Conservation (phyloP, 2,329 filamentous ascomycete species). For the Ophioceras dolichostomum region DNA sequence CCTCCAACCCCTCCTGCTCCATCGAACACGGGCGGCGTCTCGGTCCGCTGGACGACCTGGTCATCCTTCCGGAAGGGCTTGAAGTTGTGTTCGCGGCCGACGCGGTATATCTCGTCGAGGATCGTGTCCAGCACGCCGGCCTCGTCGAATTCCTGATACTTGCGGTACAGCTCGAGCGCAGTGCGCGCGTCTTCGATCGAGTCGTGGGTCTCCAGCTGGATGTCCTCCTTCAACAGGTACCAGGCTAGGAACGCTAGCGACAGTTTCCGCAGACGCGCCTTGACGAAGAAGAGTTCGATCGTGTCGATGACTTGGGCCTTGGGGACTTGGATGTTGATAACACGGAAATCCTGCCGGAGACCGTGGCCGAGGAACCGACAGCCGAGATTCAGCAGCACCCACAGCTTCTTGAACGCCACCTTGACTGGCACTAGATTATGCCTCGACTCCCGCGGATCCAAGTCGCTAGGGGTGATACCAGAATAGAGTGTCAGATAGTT, state of each 20-base stretch:
- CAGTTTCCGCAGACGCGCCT: conserved; percentile 69
- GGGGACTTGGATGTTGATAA: conserved; percentile 95
- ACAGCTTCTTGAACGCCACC: conserved; percentile 92
- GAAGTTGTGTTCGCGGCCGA: conserved; percentile 31
- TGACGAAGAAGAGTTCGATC: conserved; percentile 79
- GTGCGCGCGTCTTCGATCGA: conserved; percentile 91
- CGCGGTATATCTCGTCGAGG: conserved; percentile 72
- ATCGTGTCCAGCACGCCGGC: conserved; percentile 74
- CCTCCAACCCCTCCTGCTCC: too few relatives aligned
- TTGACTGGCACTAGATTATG: conserved; percentile 84
- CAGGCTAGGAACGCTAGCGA: conserved; percentile 86
- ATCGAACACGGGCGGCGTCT: conserved; percentile 45
- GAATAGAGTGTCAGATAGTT: conserved; percentile 94
- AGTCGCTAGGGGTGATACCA: conserved; percentile 74
- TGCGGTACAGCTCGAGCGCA: conserved; percentile 76
- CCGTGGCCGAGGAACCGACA: conserved; percentile 92
- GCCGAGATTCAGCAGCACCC: conserved; percentile 88
- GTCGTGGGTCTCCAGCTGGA: conserved; percentile 87
- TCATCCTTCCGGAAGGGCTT: conserved; percentile 37
- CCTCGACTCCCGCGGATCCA: conserved; percentile 64
- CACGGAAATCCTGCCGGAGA: conserved; percentile 88
- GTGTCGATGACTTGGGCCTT: conserved; percentile 88
- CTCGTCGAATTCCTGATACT: conserved; percentile 80
- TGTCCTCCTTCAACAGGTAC: conserved; percentile 83
- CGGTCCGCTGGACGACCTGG: conserved; percentile 29